phyloP scores from a whole-genome alignment of 768 basidiomycete genomes.

The Boletus sp. region DNA sequence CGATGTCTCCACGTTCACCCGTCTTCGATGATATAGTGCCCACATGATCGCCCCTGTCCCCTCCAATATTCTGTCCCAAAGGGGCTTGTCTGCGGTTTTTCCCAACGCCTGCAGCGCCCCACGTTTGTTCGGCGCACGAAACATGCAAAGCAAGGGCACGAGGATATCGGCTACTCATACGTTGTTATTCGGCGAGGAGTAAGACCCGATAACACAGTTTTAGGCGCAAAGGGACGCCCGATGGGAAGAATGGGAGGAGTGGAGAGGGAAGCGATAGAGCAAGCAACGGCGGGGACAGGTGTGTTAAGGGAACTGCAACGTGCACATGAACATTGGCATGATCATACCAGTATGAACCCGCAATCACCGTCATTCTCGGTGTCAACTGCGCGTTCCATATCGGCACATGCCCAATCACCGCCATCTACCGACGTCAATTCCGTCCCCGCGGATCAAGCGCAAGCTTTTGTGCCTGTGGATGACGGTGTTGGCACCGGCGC shows the following conservation, averaged over 20 bases:
- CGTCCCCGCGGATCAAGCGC: conserved; percentile 24
- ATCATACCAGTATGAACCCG: conserved; percentile 17
- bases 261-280: conserved; percentile 31
- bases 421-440: conserved; percentile 17
- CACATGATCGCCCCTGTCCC: conserved; percentile 87
- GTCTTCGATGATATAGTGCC: conserved; percentile 55
- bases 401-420: conserved; percentile 13
- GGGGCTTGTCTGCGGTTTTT: conserved; percentile 73
- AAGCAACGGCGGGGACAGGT: conserved; percentile 14
- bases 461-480: conserved; percentile 18
- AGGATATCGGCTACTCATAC: conserved; percentile 88
- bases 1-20: conserved; percentile 2
- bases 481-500: conserved; percentile 18
- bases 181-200: conserved; percentile 80
- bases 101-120: conserved; percentile 85
- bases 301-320: conserved; percentile 26
- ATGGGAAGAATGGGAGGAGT: conserved; percentile 32
- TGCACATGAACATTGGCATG: conserved; percentile 19
- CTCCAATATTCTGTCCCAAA: conserved; percentile 55
- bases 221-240: conserved; percentile 5
- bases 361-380: conserved; percentile 27
- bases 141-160: conserved; percentile 80
- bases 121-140: conserved; percentile 85
- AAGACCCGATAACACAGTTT: conserved; percentile 46
- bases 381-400: conserved; percentile 8